A percentile compares a stretch with the other conserved stretches of the same genome.
Evolutionary conservation across 1,284 basidiomycete species (phyloP).

Genomic region (Tylopilus orsonianus): DNA sequence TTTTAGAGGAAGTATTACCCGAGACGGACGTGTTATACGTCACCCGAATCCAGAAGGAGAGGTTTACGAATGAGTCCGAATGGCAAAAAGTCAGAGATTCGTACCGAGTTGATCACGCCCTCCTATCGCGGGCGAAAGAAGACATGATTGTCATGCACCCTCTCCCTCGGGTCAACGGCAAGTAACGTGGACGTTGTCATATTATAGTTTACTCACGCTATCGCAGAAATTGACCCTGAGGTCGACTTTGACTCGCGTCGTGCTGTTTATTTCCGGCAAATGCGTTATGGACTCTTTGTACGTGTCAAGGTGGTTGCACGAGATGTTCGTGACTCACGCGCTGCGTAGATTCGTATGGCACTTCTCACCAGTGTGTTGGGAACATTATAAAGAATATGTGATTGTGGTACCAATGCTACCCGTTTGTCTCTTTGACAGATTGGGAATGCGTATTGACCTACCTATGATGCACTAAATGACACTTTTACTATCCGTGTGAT

Average conservation of each 20-base stretch:
- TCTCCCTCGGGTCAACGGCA: constrained; percentile 87
- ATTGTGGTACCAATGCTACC: too few species aligned
- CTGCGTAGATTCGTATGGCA: constrained; percentile 71
- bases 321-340: constrained; percentile 1
- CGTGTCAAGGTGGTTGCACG: constrained; percentile 37
- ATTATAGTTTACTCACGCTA: constrained; percentile 9
- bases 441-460: too few species aligned
- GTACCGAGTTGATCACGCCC: constrained; percentile 93
- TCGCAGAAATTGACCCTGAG: constrained; percentile 91
- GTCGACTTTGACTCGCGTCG: constrained; percentile 95
- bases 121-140: constrained; percentile 89
- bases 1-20: constrained; percentile 85
- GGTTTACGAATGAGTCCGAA: constrained; percentile 81
- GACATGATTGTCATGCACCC: constrained; percentile 99
- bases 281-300: constrained; percentile 97
- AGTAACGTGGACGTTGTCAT: constrained; percentile 23
- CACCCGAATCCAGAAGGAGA: constrained; percentile 94
- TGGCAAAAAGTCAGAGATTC: constrained; percentile 92
- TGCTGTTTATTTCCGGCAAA: constrained; percentile 98
- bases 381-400: constrained; percentile 17
- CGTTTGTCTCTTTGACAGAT: too few species aligned
- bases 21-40: constrained; percentile 98
- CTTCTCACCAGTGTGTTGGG: constrained; percentile 69
- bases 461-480: too few species aligned
- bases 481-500: too few species aligned